Evolutionary conservation across 2,329 filamentous ascomycete genomes (phyloP), one percentile per base, ranked within the genome.

Genomic region (Colletotrichum lini): DNA sequence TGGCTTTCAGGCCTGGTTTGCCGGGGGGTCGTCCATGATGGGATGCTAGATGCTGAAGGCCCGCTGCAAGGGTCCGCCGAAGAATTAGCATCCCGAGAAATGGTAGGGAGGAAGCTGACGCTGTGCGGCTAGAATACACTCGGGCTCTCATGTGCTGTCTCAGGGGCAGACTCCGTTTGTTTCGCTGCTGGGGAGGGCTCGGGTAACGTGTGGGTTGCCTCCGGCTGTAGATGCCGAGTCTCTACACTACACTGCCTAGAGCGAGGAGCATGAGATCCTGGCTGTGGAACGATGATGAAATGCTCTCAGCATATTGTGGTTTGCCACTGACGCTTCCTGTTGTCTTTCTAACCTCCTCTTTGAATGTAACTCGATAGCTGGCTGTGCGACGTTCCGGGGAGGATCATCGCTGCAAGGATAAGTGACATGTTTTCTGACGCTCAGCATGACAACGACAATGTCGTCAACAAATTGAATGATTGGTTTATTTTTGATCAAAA

Each of bases 1-100:
- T 50, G 58, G 58, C 58, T 49, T 49, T 61, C n/a, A 30, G 58
- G 18, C 2, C n/a, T 60, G 18, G 44, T 12, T 38, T 18, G 26
- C 26, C 13, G 58, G 44, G 58, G 44, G 30, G 26, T 40, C 13
- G 30, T 30, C 45, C 44, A 21, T 38, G 26, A 12, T 35, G 30
- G 8, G 30, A 35, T 38, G 44, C 18, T 23, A 38, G 44, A 49
- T 26, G 15, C 15, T 18, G 0, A 35, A 35, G 21, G 42, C 40
- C 9, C 18, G 12, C 40, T 13, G 8, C 16, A 47, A 49, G 18
- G 26, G 57, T 23, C 18, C 7, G 2, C 12, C n/a, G n/a, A 8
- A 5, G 8, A 23, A 18, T 23, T 30, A 5, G 42, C 21, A 47
- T 21, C 4, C 15, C 44, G 18, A 30, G 6, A 18, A 5, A 30